These are phyloP conservation scores for Epicoccum nigrum DNA, from an alignment of 2,329 filamentous ascomycete genomes.

Conservation along the genomic window DNA sequence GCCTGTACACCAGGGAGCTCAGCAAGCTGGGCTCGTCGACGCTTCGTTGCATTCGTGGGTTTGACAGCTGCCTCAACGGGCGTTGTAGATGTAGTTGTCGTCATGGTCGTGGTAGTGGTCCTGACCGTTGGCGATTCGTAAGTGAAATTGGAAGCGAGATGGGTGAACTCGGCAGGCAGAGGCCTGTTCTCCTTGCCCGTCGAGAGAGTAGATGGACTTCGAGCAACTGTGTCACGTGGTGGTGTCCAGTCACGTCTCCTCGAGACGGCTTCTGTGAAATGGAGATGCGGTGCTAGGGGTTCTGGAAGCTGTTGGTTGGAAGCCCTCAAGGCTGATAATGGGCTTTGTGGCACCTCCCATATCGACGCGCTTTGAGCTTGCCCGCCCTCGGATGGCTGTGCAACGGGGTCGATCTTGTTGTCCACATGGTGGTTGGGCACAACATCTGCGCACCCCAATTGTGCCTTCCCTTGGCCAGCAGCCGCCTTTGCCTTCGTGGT, in stretches of 20 bases:
- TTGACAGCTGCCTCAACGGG: constrained; percentile 4
- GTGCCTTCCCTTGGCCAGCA: constrained; percentile 21
- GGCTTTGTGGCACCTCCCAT: constrained; percentile 36
- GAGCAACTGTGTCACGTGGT: constrained; percentile 31
- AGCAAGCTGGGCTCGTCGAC: constrained; percentile 40
- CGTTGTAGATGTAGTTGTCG: constrained; percentile 3
- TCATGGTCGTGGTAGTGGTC: constrained; percentile 6
- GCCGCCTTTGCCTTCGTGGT: constrained; percentile 31
- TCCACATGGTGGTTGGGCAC: constrained; percentile 32
- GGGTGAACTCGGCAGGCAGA: constrained; percentile 26
- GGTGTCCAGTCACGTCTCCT: constrained; percentile 48
- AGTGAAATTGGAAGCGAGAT: constrained; percentile 38
- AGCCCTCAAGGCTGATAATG: constrained; percentile 18
- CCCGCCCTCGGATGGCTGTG: neutral
- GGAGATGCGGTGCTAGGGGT: constrained; percentile 19
- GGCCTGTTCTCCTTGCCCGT: constrained; percentile 34
- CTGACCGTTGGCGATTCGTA: constrained; percentile 28
- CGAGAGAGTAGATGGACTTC: constrained; percentile 24
- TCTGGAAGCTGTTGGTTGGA: constrained; percentile 23
- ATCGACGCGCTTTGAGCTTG: constrained; percentile 21
- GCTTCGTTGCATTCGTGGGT: constrained; percentile 27
- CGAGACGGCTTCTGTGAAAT: constrained; percentile 38
- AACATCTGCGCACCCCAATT: constrained; percentile 22
- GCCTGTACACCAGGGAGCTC: constrained; percentile 34
- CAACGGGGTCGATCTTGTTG: constrained; percentile 1